These are phyloP conservation scores for Zygosaccharomyces sapae DNA, from an alignment of 1,139 yeast genomes.

Conservation along the genomic window DNA sequence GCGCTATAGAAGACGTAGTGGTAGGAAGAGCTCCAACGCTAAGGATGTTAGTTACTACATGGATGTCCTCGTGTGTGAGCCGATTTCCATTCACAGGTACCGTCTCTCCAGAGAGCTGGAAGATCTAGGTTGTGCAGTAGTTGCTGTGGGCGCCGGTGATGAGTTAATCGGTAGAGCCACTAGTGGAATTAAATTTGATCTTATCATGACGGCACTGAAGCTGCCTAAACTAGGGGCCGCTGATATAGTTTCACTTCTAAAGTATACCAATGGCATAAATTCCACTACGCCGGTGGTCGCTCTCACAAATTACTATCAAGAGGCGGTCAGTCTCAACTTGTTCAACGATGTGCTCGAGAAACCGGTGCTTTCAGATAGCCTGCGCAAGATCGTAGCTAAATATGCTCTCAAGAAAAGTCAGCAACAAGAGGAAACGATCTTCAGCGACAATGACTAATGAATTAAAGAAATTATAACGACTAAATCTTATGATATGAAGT, in stretches of 20 bases:
- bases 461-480: background rate
- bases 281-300: slow-evolving; percentile 76
- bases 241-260: slow-evolving; percentile 74
- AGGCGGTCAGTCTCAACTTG: slow-evolving; percentile 54
- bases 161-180: slow-evolving; percentile 79
- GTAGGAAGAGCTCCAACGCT: slow-evolving; percentile 27
- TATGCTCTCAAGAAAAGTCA: slow-evolving; percentile 34
- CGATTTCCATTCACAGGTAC: slow-evolving; percentile 77
- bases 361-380: slow-evolving; percentile 54
- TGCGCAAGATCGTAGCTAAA: slow-evolving; percentile 36
- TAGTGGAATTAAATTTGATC: slow-evolving; percentile 77
- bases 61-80: slow-evolving; percentile 80
- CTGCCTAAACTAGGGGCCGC: slow-evolving; percentile 62
- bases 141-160: slow-evolving; percentile 73
- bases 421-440: slow-evolving; percentile 31
- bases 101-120: slow-evolving; percentile 63
- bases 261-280: slow-evolving; percentile 71
- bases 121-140: slow-evolving; percentile 74
- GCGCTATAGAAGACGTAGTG: slow-evolving; percentile 32
- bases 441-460: slow-evolving; percentile 31
- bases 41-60: slow-evolving; percentile 34
- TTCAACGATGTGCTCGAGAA: slow-evolving; percentile 74
- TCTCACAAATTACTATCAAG: slow-evolving; percentile 66
- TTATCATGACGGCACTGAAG: slow-evolving; percentile 72
- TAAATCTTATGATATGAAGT: background rate